These are phyloP conservation scores for Ceratocystis alfenasii DNA, from an alignment of 2,329 filamentous ascomycete species.

Conservation along the genomic window DNA sequence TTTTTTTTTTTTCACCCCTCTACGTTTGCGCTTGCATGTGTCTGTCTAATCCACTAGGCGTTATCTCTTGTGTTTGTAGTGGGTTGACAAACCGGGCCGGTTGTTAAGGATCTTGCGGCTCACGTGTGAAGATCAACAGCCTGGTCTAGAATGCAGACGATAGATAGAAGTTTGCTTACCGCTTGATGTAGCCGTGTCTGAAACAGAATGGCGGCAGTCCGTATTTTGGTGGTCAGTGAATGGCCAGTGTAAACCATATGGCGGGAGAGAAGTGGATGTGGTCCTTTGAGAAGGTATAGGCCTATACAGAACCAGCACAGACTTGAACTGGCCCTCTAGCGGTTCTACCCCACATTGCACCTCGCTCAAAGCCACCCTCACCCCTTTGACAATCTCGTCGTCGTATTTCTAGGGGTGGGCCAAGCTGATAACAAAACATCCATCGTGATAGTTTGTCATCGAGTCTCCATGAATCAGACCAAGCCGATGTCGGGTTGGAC, in stretches of 20 bases:
- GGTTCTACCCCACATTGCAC: constrained; percentile 4
- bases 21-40: neutral
- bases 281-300: neutral
- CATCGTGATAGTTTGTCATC: neutral
- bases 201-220: neutral
- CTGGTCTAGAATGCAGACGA: neutral
- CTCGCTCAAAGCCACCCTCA: neutral
- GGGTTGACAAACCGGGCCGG: neutral
- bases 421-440: neutral
- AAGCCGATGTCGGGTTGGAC: constrained; percentile 5
- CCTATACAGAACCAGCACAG: neutral
- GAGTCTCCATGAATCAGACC: neutral
- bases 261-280: neutral
- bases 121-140: neutral
- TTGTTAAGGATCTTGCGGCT: constrained; percentile 1
- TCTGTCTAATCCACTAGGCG: neutral
- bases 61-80: neutral
- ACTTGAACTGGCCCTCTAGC: neutral
- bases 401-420: neutral
- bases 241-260: neutral
- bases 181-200: neutral
- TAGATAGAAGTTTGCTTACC: neutral
- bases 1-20: neutral
- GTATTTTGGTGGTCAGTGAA: neutral
- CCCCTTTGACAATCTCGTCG: neutral